Evolutionary conservation across 108 stramenopile species (phyloP).

Genomic region (Discostella stelligeroides): DNA sequence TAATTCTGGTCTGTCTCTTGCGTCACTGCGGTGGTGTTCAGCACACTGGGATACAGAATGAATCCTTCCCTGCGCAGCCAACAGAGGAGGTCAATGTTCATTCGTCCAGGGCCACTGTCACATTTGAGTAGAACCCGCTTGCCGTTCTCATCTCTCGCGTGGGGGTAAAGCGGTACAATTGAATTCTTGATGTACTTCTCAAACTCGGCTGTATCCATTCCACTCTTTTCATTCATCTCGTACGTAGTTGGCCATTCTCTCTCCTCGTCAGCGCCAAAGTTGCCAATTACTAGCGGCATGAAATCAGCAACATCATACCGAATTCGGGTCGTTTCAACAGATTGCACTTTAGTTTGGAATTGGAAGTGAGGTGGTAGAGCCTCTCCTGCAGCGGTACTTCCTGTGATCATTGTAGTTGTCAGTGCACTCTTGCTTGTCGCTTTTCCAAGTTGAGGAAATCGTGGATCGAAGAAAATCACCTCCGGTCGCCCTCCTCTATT

Average conservation of each 20-base stretch:
- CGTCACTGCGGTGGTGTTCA: conserved; percentile 4
- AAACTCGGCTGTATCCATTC: conserved; percentile 20
- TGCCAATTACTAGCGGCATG: not conserved
- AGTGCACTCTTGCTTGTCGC: conserved; percentile 10
- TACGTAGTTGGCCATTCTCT: conserved; percentile 5
- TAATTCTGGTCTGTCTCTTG: conserved; percentile 18
- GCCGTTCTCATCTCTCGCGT: conserved; percentile 17
- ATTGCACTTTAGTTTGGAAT: too few species aligned
- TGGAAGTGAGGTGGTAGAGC: conserved; percentile 1
- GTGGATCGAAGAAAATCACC: conserved; percentile 5
- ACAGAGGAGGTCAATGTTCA: conserved; percentile 2
- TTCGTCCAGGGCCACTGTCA: too few species aligned
- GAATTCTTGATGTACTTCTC: not conserved
- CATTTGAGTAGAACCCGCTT: conserved; percentile 14
- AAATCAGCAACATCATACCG: not conserved
- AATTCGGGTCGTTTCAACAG: not conserved
- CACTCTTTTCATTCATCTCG: conserved; percentile 32
- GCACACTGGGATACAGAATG: conserved; percentile 21
- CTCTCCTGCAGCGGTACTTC: conserved; percentile 22
- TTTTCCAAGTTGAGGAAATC: conserved; percentile 10
- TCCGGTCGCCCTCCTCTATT: conserved; percentile 29
- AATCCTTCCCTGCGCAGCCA: not conserved
- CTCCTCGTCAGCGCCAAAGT: conserved; percentile 9
- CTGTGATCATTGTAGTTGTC: conserved; percentile 17
- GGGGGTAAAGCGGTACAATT: conserved; percentile 20